Percentiles rank a stretch among this genome's conserved stretches.
These are phyloP conservation scores for Borealophlyctis nickersoniae DNA, from an alignment of 192 early-diverging fungal species.

Conservation along the genomic window DNA sequence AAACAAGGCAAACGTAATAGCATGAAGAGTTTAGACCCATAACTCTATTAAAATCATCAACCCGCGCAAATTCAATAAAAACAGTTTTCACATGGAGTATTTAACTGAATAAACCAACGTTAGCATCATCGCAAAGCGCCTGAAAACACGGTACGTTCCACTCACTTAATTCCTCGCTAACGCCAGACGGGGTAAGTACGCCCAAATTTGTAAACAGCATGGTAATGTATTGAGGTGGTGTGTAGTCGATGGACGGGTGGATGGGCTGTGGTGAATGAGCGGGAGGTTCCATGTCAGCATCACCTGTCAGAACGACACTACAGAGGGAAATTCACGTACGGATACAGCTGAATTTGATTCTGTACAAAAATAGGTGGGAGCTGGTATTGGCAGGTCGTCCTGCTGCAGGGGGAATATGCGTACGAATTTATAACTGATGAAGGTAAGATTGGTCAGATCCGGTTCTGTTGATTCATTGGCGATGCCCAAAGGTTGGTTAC, in stretches of 20 bases:
- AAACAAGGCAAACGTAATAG: no score
- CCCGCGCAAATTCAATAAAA: no score
- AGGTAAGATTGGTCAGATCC: no score
- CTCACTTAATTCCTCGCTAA: conserved; percentile 41
- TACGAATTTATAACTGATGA: conserved; percentile 91
- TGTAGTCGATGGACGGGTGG: conserved; percentile 89
- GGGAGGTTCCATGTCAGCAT: not conserved
- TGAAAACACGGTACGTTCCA: conserved; percentile 16
- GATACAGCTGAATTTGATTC: not conserved
- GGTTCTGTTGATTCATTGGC: not conserved
- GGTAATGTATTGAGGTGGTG: conserved; percentile 87
- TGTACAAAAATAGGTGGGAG: conserved; percentile 10
- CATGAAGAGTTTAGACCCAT: no score
- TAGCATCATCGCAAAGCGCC: no score
- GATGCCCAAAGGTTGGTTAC: not conserved
- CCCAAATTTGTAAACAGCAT: conserved; percentile 88
- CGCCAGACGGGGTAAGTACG: conserved; percentile 85
- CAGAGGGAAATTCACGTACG: conserved; percentile 5
- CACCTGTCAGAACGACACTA: not conserved
- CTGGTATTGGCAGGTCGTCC: conserved; percentile 76
- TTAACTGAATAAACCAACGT: no score
- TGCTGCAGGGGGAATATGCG: conserved; percentile 93
- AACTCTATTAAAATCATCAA: no score
- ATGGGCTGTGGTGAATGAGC: not conserved
- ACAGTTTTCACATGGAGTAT: no score